Base-by-base conservation (phyloP, 1,284 basidiomycete species). In the Cryptococcus sp. region DNA sequence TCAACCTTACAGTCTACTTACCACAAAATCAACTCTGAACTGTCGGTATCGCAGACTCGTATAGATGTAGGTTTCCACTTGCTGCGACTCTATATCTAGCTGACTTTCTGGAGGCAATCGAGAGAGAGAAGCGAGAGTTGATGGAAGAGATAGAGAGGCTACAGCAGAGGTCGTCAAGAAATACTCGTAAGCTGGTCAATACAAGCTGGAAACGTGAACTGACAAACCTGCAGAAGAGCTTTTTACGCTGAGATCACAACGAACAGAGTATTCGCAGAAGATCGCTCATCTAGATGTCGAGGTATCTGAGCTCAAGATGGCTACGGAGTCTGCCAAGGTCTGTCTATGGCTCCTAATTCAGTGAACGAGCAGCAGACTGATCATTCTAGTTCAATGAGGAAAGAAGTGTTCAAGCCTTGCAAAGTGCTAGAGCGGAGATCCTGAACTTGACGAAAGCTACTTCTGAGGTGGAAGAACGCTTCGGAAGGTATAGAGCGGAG, bases 261-360 rank as follows among this genome's bases (percentile, higher is more conserved):
- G 67, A 56, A 60, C 63, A 5, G 73, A 74, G 45, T 60, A 65
- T 14, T 71, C 71, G 3, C 66, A 72, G 78, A 90, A 88, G 77
- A 83, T 87, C 10, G 90, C 90, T n/a, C 91, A 88, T 67, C 85
- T 88, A 62, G 86, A 90, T 70, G 82, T 89, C 34, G 81, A 87
- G 67, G 86, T 91, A 49, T 87, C 89, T 5, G 90, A 92, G 70
- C 89, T 92, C 68, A 83, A 89, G 72, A 90, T 93, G 84, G 80
- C 65, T 7, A 66, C 70, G 1, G 67, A 72, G 43, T 70, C 71
- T 8, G 67, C 73, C 33, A 73, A 74, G 60, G 73, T 72, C 48
- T 43, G 65, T 46, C 5, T 35, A 35, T 23, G 23, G 23, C 23
- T 23, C 13, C 45, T 5, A 35, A 38, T 10, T n/a, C 34, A 7